These are phyloP conservation scores for Phyllostachys edulis DNA, from an alignment of 176 grass and related monocot species.

Conservation along the genomic window DNA sequence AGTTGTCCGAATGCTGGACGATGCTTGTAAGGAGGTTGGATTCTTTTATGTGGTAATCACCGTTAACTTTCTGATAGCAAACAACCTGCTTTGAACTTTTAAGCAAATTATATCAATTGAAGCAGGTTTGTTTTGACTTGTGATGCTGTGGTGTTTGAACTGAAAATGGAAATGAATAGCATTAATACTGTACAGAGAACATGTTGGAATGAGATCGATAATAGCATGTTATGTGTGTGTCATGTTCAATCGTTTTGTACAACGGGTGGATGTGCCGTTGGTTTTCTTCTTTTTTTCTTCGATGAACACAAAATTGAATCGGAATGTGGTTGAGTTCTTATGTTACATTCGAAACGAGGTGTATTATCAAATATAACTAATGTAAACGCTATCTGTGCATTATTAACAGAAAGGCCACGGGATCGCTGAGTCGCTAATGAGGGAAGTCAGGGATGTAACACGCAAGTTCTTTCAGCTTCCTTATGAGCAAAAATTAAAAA, in stretches of 20 bases:
- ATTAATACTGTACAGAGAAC: not conserved
- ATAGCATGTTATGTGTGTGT: not conserved
- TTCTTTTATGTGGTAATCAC: slow-evolving; percentile 97
- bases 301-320: not conserved
- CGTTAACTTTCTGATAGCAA: not conserved
- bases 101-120: not conserved
- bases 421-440: slow-evolving; percentile 66
- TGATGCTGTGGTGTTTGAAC: not conserved
- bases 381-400: not conserved
- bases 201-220: not conserved
- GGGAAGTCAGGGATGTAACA: slow-evolving; percentile 65
- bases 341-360: not conserved
- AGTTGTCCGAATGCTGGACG: slow-evolving; percentile 57
- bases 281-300: not conserved
- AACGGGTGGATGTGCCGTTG: not conserved
- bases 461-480: slow-evolving; percentile 73
- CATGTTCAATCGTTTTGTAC: not conserved
- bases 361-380: not conserved
- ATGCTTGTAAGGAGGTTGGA: slow-evolving; percentile 74
- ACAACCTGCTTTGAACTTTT: not conserved
- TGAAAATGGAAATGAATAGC: not conserved
- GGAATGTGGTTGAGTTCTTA: not conserved
- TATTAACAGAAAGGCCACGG: slow-evolving; percentile 82
- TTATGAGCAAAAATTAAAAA: slow-evolving; percentile 80
- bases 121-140: not conserved